Evolutionary conservation across 225 moss, liverwort and hornwort species (phyloP).

Genomic region (Ulota crispa): DNA sequence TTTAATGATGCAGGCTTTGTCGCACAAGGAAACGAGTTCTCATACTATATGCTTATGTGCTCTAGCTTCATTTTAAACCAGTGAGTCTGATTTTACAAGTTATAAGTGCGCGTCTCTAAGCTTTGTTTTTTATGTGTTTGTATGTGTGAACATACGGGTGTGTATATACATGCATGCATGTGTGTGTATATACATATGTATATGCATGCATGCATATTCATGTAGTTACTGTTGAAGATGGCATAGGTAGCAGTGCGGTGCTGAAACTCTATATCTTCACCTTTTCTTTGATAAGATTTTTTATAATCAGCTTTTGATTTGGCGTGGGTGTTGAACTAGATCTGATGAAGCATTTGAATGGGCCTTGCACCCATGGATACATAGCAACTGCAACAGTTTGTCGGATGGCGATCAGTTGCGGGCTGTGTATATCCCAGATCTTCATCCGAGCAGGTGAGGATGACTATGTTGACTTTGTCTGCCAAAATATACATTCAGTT

Average conservation of each 20-base stretch:
- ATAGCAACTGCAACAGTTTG: conserved; percentile 78
- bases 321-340: conserved; percentile 41
- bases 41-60: conserved; percentile 89
- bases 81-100: conserved; percentile 47
- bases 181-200: too few relatives aligned
- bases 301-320: conserved; percentile 16
- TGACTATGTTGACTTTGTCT: conserved; percentile 21
- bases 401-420: conserved; percentile 68
- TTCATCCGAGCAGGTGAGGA: conserved; percentile 81
- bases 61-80: conserved; percentile 81
- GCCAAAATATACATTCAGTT: background rate
- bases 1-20: conserved; percentile 61
- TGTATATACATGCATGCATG: background rate
- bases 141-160: too few relatives aligned
- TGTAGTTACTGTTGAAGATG: background rate
- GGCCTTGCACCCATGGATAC: conserved; percentile 78
- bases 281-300: conserved; percentile 2
- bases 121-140: background rate
- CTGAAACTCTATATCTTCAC: conserved; percentile 10
- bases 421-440: conserved; percentile 70
- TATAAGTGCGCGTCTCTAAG: conserved; percentile 3
- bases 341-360: conserved; percentile 65
- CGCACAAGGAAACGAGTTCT: conserved; percentile 83
- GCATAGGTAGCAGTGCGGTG: conserved; percentile 3
- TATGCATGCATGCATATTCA: background rate